Evolutionary conservation across 2,329 filamentous ascomycete genomes (phyloP), one percentile per base, ranked within the genome.

Genomic region (Ustulina deusta): DNA sequence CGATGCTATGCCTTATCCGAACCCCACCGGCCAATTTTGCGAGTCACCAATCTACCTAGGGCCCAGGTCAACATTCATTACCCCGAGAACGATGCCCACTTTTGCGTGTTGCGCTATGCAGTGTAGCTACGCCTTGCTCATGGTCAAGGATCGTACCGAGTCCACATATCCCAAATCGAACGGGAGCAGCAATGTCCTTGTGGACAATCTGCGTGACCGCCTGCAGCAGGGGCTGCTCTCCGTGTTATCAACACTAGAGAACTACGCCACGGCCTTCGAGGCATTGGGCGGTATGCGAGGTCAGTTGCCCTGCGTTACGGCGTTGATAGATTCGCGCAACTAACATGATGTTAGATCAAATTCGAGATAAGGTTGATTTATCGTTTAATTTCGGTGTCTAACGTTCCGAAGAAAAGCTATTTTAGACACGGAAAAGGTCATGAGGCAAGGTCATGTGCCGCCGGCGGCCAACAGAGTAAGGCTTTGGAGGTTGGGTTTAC

Each of bases 71-170:
- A 76, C 73, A 2, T 74, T 81, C 48, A 76, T 81, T 20, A 79
- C 80, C 4, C 81, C 81, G n/a, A 78, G 81, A 51, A 83, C 81
- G 42, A 82, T 83, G 80, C 82, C 82, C 17, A 78, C 80, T 10
- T 83, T 82, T 59, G 80, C 80, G 25, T 83, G 82, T 68, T 83
- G 81, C 61, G 82, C 82, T 6, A 83, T 83, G 82, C 82, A 83
- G 72, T 81, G 79, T 64, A 81, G 80, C 9, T 83, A 83, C 60
- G 79, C 80, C 17, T 75, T 83, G 57, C 75, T 83, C 40, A 83
- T 82, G 78, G 78, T 83, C 54, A 78, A 80, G 69, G 78, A 80
- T 48, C 81, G 80, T 74, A 82, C 79, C 1, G 78, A 78, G 65
- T 78, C 80, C 34, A 71, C 79, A 70, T 80, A 80, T 63, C 74